Evolutionary conservation across 495 filamentous ascomycete genomes (phyloP).

Genomic region (Parmelia sp.): DNA sequence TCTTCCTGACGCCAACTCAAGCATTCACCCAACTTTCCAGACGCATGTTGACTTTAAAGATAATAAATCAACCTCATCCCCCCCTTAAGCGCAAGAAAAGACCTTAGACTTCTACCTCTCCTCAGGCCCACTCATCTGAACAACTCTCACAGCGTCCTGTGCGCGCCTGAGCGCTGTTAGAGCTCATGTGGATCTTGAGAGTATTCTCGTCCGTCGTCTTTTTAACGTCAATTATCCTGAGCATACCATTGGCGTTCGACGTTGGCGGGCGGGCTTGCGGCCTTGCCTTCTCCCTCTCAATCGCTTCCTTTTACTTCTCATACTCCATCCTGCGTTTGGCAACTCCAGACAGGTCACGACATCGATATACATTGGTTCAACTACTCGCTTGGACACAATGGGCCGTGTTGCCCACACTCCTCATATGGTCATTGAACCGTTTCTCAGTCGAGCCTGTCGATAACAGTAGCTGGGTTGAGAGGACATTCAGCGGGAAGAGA

Average conservation of each 20-base stretch:
- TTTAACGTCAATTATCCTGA: slow-evolving; percentile 81
- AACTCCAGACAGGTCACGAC: slow-evolving; percentile 71
- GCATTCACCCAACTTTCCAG: neutral
- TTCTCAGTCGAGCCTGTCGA: slow-evolving; percentile 81
- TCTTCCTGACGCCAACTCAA: neutral
- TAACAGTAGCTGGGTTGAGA: slow-evolving; percentile 66
- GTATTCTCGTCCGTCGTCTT: slow-evolving; percentile 69
- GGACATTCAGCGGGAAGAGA: slow-evolving; percentile 65
- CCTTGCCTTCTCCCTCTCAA: slow-evolving; percentile 80
- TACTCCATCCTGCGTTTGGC: slow-evolving; percentile 73
- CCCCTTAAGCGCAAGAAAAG: slow-evolving; percentile 13
- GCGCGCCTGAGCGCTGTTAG: slow-evolving; percentile 22
- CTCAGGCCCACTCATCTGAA: neutral
- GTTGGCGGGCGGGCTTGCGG: slow-evolving; percentile 92
- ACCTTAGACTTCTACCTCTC: slow-evolving; percentile 1
- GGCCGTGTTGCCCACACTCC: slow-evolving; percentile 69
- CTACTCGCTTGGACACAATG: slow-evolving; percentile 70
- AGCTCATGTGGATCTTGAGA: slow-evolving; percentile 63
- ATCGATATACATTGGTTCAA: slow-evolving; percentile 60
- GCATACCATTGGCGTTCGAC: slow-evolving; percentile 84
- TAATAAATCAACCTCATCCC: slow-evolving; percentile 8
- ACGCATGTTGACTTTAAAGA: slow-evolving; percentile 10
- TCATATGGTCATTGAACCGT: slow-evolving; percentile 91
- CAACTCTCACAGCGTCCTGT: neutral
- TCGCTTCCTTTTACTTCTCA: slow-evolving; percentile 83